A percentile compares a stretch with the other conserved stretches of the same genome.
These are phyloP conservation scores for Diospyros kaki DNA, from an alignment of 148 eudicot species.

Conservation along the genomic window DNA sequence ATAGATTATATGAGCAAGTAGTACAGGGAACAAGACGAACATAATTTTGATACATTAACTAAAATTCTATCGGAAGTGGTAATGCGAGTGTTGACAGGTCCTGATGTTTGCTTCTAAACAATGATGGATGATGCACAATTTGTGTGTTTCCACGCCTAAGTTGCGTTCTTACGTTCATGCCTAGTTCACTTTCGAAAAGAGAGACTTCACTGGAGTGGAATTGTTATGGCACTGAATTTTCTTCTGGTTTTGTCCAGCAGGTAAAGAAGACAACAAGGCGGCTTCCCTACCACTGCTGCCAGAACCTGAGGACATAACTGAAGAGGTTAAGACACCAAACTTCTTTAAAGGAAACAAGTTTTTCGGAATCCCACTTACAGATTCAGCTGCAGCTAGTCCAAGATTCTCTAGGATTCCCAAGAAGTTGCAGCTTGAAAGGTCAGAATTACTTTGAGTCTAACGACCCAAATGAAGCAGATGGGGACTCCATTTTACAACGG, in stretches of 20 bases:
- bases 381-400: constrained; percentile 63
- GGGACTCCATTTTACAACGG: constrained; percentile 42
- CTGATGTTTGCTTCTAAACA: too few relatives aligned
- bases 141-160: too few relatives aligned
- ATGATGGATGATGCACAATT: too few relatives aligned
- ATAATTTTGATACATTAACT: too few relatives aligned
- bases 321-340: constrained; percentile 54
- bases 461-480: constrained; percentile 41
- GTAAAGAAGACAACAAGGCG: constrained; percentile 46
- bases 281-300: constrained; percentile 32
- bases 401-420: constrained; percentile 45
- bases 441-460: constrained; percentile 48
- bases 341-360: constrained; percentile 51
- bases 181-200: too few relatives aligned
- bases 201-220: too few relatives aligned
- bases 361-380: constrained; percentile 57
- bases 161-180: too few relatives aligned
- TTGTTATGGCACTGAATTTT: not conserved
- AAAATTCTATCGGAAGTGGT: too few relatives aligned
- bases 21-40: too few relatives aligned
- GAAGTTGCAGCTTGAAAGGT: constrained; percentile 45
- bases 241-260: constrained; percentile 12
- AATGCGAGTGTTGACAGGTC: too few relatives aligned
- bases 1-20: too few relatives aligned
- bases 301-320: constrained; percentile 49